phyloP scores from a whole-genome alignment of 331 rosid genomes.

The Pyracantha coccinea region DNA sequence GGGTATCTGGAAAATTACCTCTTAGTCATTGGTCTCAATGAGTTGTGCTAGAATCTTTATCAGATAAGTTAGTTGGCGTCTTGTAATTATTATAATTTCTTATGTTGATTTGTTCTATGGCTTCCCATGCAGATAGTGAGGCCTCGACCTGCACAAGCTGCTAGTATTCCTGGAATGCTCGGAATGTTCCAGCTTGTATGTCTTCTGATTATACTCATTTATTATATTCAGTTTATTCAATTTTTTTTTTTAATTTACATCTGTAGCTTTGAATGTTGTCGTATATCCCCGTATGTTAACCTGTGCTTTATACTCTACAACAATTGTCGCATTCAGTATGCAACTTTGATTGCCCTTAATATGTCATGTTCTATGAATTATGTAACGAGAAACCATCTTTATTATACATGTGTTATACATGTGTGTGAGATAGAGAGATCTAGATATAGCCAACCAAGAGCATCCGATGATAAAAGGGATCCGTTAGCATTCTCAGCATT shows the following conservation, averaged over 20 bases:
- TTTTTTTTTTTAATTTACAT: background rate
- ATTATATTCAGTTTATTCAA: background rate
- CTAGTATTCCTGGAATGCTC: slow-evolving; percentile 99
- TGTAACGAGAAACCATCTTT: background rate
- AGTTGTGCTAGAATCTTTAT: background rate
- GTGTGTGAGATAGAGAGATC: background rate
- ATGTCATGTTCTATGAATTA: background rate
- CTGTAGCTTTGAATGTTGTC: background rate
- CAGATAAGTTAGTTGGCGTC: background rate
- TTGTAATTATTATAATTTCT: background rate
- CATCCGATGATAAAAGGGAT: background rate
- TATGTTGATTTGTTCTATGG: background rate
- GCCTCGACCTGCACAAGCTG: slow-evolving; percentile 97
- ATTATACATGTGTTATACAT: background rate
- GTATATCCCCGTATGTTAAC: background rate
- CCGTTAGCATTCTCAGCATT: background rate
- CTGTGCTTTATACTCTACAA: background rate
- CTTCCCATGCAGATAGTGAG: slow-evolving; percentile 73
- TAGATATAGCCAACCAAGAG: background rate
- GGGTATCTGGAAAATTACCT: background rate
- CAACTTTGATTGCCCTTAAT: background rate
- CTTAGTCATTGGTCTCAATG: background rate
- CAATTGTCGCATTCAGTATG: background rate
- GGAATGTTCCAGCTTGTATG: slow-evolving; percentile 97
- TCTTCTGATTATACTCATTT: background rate